Evolutionary conservation across 1,139 yeast genomes (phyloP).

Genomic region (Wickerhamomyces sp.): DNA sequence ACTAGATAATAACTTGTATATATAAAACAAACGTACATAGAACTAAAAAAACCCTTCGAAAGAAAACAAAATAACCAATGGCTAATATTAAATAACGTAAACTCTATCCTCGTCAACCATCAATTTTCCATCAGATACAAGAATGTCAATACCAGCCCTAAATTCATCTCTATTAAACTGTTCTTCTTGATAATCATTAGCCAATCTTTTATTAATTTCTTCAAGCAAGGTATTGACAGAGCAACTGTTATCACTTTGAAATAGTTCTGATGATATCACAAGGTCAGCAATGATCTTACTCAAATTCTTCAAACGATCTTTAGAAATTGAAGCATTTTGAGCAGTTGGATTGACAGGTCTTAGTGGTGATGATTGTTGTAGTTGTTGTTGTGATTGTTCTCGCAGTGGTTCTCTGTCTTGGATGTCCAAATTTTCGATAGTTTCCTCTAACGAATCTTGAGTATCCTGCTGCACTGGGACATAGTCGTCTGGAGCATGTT

Average conservation of each 20-base stretch:
- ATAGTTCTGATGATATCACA: constrained; percentile 39
- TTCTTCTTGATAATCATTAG: constrained; percentile 47
- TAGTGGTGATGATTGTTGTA: constrained; percentile 23
- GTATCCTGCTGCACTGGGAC: constrained; percentile 17
- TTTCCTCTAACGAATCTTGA: constrained; percentile 26
- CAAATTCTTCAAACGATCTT: constrained; percentile 44
- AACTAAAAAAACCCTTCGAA: background rate
- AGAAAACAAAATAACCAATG: background rate
- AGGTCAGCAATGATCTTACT: constrained; percentile 43
- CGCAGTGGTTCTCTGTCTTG: background rate
- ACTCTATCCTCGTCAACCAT: constrained; percentile 61
- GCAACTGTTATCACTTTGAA: constrained; percentile 43
- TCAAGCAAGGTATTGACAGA: constrained; percentile 40
- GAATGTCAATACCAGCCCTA: constrained; percentile 44
- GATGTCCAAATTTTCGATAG: constrained; percentile 17
- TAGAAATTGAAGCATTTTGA: constrained; percentile 34
- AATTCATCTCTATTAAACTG: constrained; percentile 49
- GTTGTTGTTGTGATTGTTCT: constrained; percentile 20
- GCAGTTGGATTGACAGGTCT: constrained; percentile 14
- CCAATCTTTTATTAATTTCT: constrained; percentile 46
- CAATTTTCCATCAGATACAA: constrained; percentile 54
- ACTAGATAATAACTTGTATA: constrained; percentile 21
- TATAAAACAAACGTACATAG: background rate
- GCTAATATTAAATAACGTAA: constrained; percentile 31
- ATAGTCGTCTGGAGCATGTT: constrained; percentile 23